phyloP scores from a whole-genome alignment of 768 basidiomycete genomes.

The Pleurotus djamor region DNA sequence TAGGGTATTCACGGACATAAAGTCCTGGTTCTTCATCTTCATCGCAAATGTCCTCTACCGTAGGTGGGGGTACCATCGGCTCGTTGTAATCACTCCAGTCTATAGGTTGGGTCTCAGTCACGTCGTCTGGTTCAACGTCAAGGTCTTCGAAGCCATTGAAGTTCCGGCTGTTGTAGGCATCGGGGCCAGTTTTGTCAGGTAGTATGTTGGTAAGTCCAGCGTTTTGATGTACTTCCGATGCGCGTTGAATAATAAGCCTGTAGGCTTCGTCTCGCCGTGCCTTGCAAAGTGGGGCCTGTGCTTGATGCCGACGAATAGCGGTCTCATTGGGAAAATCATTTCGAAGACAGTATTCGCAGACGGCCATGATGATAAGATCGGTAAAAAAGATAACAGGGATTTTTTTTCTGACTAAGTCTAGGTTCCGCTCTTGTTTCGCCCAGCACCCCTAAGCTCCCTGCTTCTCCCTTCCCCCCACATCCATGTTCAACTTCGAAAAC shows the following conservation, averaged over 20 bases:
- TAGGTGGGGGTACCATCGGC: background rate
- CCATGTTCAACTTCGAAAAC: background rate
- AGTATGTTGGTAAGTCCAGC: background rate
- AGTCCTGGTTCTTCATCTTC: background rate
- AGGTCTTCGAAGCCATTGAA: too few relatives aligned
- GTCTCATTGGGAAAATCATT: background rate
- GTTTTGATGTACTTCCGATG: background rate
- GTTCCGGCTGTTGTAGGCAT: too few relatives aligned
- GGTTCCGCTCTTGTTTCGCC: background rate
- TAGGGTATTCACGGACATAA: background rate
- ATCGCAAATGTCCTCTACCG: background rate
- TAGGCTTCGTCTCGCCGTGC: background rate
- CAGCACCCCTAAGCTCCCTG: background rate
- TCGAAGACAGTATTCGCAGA: background rate
- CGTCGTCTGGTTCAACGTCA: too few relatives aligned
- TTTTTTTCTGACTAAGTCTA: background rate
- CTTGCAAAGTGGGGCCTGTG: background rate
- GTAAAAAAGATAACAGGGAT: background rate
- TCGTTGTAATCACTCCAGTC: too few relatives aligned
- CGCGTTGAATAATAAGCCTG: background rate
- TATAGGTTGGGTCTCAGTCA: too few relatives aligned
- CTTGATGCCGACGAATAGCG: background rate
- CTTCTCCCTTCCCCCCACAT: background rate
- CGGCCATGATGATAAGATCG: background rate
- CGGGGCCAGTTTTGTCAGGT: background rate